Conservation (phyloP, 192 early-diverging fungal genomes). For the Backusella liffmaniae region DNA sequence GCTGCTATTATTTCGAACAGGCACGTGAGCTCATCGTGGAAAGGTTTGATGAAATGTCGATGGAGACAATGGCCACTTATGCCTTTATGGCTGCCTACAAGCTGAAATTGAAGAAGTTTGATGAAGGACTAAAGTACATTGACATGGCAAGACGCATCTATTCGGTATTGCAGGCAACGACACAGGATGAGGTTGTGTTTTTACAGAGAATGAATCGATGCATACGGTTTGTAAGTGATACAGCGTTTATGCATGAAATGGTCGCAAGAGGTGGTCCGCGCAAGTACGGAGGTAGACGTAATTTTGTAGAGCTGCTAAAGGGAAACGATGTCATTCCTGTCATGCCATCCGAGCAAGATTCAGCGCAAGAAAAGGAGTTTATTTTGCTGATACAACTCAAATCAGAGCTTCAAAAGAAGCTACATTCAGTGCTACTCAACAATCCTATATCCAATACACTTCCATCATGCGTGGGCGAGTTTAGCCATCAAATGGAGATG, state of each 20-base stretch:
- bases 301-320: not conserved
- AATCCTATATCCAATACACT: not conserved
- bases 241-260: not conserved
- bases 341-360: not conserved
- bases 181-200: not conserved
- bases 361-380: not conserved
- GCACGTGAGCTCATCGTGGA: not conserved
- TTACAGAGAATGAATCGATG: not conserved
- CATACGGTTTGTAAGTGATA: not conserved
- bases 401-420: not conserved
- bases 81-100: not conserved
- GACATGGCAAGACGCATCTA: not conserved
- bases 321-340: not conserved
- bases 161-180: not conserved
- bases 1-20: not conserved
- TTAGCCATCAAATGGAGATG: constrained; percentile 9
- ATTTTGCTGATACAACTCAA: not conserved
- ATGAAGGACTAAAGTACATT: not conserved
- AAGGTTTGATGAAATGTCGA: not conserved
- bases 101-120: not conserved
- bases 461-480: not conserved
- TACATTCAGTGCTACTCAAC: not conserved
- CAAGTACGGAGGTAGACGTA: no score
- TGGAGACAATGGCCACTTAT: not conserved
- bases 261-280: not conserved